A percentile compares a stretch with the other conserved stretches of the same genome.
These are phyloP conservation scores for Sesbania bispinosa DNA, from an alignment of 306 rosid species.

Conservation along the genomic window DNA sequence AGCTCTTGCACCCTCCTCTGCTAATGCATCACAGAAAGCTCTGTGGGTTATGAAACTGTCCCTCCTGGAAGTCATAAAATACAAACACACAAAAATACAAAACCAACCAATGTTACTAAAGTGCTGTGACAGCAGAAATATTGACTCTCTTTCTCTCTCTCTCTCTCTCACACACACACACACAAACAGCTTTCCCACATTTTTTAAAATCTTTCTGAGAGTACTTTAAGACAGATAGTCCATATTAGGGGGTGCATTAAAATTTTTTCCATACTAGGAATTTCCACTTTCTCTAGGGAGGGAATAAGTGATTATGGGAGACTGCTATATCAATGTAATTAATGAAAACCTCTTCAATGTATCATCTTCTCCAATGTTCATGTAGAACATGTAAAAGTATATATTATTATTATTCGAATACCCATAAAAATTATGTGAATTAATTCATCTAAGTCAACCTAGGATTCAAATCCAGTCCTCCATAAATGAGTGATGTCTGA, in stretches of 20 bases:
- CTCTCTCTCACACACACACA: constrained; percentile 13
- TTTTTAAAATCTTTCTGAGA: neutral
- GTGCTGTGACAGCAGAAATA: constrained; percentile 21
- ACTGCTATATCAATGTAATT: constrained; percentile 19
- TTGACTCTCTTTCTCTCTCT: constrained; percentile 25
- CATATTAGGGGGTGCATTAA: constrained; percentile 24
- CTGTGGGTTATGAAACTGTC: constrained; percentile 98
- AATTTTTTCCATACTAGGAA: constrained; percentile 9
- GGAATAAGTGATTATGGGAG: constrained; percentile 16
- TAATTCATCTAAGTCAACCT: constrained; percentile 29
- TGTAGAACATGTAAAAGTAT: neutral
- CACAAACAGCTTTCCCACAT: constrained; percentile 1
- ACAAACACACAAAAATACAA: constrained; percentile 26
- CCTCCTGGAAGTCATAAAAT: constrained; percentile 57
- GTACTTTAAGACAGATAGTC: constrained; percentile 1
- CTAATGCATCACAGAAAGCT: constrained; percentile 97
- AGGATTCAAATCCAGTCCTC: constrained; percentile 22
- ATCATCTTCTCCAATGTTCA: constrained; percentile 9
- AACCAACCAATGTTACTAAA: constrained; percentile 26
- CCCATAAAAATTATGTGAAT: neutral
- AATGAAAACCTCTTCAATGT: neutral
- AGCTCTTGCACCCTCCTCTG: constrained; percentile 85
- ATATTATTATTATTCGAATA: neutral
- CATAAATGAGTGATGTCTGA: constrained; percentile 30
- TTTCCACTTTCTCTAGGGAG: neutral